A percentile compares a stretch with the other conserved stretches of the same genome.
phyloP scores from a whole-genome alignment of 345 rosid genomes.

The Nasturtium officinale region DNA sequence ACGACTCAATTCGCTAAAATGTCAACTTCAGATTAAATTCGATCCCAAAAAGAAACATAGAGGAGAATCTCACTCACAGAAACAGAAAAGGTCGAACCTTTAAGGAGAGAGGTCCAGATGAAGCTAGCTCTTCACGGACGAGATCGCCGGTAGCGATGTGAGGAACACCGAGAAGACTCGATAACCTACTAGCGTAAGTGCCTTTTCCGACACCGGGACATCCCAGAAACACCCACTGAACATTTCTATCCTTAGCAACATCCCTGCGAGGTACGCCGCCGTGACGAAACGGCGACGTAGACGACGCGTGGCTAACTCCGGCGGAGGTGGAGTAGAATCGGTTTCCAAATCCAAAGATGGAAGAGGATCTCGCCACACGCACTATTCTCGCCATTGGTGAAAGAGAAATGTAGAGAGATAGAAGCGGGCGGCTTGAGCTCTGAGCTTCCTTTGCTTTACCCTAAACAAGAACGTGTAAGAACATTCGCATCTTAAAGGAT shows the following conservation, averaged over 20 bases:
- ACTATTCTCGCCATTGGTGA: conserved; percentile 54
- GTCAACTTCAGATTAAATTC: neutral
- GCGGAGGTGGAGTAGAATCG: conserved; percentile 38
- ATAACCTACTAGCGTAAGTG: conserved; percentile 94
- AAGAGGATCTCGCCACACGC: conserved; percentile 52
- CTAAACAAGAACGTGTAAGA: conserved; percentile 15
- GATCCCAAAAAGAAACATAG: neutral
- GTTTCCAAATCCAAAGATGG: conserved; percentile 36
- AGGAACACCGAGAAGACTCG: conserved; percentile 77
- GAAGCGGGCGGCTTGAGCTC: conserved; percentile 27
- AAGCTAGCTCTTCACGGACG: conserved; percentile 83
- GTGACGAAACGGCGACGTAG: conserved; percentile 36
- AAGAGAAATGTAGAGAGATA: conserved; percentile 22
- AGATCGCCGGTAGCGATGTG: conserved; percentile 98
- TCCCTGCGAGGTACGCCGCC: conserved; percentile 37
- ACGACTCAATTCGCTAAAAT: neutral
- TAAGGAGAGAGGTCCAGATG: conserved; percentile 71
- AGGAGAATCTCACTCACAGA: neutral
- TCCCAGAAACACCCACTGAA: conserved; percentile 96
- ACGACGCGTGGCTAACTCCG: conserved; percentile 20
- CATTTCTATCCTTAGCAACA: conserved; percentile 59
- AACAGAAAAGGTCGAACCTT: conserved; percentile 48
- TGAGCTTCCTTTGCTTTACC: conserved; percentile 32
- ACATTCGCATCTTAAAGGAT: conserved; percentile 15
- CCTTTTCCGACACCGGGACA: conserved; percentile 98